Evolutionary conservation across 495 filamentous ascomycete genomes (phyloP).

Genomic region (Annulohypoxylon stygium): DNA sequence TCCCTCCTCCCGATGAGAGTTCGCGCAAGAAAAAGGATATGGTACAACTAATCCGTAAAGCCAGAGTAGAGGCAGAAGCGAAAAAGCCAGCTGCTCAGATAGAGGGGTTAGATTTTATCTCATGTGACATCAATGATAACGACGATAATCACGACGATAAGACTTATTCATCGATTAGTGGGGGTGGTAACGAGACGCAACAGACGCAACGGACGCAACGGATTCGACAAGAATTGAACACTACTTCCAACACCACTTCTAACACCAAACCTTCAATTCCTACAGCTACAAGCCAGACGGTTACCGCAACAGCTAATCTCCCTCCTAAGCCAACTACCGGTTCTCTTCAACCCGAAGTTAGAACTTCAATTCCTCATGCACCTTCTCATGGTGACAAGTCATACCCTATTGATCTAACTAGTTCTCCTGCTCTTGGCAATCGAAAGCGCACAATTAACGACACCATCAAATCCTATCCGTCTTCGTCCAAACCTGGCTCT

Average conservation of each 20-base stretch:
- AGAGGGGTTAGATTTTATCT: conserved; percentile 81
- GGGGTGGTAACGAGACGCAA: too few species aligned
- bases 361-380: not conserved
- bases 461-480: conserved; percentile 62
- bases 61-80: conserved; percentile 68
- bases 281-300: not conserved
- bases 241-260: too few species aligned
- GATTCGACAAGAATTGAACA: not conserved
- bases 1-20: conserved; percentile 75
- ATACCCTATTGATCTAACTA: conserved; percentile 46
- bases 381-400: conserved; percentile 9
- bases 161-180: not conserved
- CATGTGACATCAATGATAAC: conserved; percentile 74
- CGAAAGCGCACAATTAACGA: conserved; percentile 81
- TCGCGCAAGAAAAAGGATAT: conserved; percentile 81
- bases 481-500: conserved; percentile 47
- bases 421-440: conserved; percentile 53
- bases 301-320: too few species aligned
- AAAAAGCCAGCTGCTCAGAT: conserved; percentile 70
- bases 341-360: conserved; percentile 1
- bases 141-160: conserved; percentile 55
- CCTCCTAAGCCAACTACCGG: conserved; percentile 16
- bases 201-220: not conserved
- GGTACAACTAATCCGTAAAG: conserved; percentile 88
- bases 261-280: too few species aligned